Evolutionary conservation across 1,139 yeast genomes (phyloP).

Genomic region (Diutina pseudorugosa): DNA sequence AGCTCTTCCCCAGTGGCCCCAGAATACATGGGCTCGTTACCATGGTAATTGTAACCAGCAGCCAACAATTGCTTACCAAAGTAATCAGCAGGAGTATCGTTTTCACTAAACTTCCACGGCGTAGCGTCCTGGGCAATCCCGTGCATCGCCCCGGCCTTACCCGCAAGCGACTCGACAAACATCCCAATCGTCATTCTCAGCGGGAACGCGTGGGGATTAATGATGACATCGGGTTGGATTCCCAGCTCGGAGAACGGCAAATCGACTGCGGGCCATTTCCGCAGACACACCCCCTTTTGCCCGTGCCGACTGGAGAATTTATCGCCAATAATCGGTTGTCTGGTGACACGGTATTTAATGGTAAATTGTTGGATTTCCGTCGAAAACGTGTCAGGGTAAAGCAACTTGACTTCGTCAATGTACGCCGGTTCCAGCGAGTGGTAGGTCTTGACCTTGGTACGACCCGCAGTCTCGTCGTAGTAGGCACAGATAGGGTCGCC

Average conservation of each 20-base stretch:
- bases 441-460: slow-evolving; percentile 84
- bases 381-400: slow-evolving; percentile 75
- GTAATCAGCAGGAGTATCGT: slow-evolving; percentile 93
- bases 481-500: slow-evolving; percentile 95
- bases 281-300: slow-evolving; percentile 97
- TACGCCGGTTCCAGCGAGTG: slow-evolving; percentile 93
- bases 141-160: slow-evolving; percentile 96
- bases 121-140: slow-evolving; percentile 97
- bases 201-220: slow-evolving; percentile 98
- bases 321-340: slow-evolving; percentile 94
- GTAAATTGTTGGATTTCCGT: slow-evolving; percentile 77
- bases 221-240: slow-evolving; percentile 93
- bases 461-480: slow-evolving; percentile 83
- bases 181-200: slow-evolving; percentile 99
- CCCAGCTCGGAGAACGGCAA: slow-evolving; percentile 97
- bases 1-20: slow-evolving; percentile 98
- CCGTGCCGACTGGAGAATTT: slow-evolving; percentile 98
- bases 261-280: slow-evolving; percentile 94
- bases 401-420: slow-evolving; percentile 86
- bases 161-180: slow-evolving; percentile 97
- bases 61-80: slow-evolving; percentile 83
- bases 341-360: slow-evolving; percentile 80
- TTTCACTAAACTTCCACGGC: slow-evolving; percentile 89
- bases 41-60: slow-evolving; percentile 95
- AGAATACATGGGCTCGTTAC: slow-evolving; percentile 97